These are phyloP conservation scores for Venturia oleaginea DNA, from an alignment of 2,329 filamentous ascomycete genomes.

Conservation along the genomic window DNA sequence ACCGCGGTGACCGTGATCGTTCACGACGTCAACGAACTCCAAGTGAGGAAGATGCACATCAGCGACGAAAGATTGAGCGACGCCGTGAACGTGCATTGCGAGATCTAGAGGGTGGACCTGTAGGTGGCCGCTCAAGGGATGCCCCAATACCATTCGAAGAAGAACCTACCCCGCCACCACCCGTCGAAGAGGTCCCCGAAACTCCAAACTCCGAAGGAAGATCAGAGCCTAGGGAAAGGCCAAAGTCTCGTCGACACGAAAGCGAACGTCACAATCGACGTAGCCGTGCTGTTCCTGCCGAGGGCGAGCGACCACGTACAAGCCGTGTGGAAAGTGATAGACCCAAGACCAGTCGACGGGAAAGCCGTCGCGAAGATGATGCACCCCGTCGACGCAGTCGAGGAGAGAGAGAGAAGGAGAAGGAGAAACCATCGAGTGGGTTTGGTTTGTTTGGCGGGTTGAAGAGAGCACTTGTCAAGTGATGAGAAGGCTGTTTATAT, in stretches of 20 bases:
- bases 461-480: conserved; percentile 10
- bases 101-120: conserved; percentile 8
- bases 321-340: conserved; percentile 9
- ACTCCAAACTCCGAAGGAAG: not conserved
- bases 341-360: conserved; percentile 6
- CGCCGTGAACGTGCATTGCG: conserved; percentile 7
- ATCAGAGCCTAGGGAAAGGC: conserved; percentile 1
- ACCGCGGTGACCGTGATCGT: conserved; percentile 2
- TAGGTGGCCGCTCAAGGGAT: not conserved
- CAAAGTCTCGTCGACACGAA: conserved; percentile 9
- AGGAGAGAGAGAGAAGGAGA: conserved; percentile 1
- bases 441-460: conserved; percentile 6
- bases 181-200: not conserved
- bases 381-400: not conserved
- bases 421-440: not conserved
- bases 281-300: conserved; percentile 6
- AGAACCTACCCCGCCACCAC: not conserved
- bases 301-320: not conserved
- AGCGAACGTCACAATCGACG: conserved; percentile 5
- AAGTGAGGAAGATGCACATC: conserved; percentile 8
- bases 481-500: not conserved
- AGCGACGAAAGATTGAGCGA: conserved; percentile 10
- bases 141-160: not conserved
- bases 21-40: conserved; percentile 10
- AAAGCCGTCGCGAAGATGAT: not conserved